phyloP scores from a whole-genome alignment of 257 asterid species.

The Solanum pimpinellifolium region DNA sequence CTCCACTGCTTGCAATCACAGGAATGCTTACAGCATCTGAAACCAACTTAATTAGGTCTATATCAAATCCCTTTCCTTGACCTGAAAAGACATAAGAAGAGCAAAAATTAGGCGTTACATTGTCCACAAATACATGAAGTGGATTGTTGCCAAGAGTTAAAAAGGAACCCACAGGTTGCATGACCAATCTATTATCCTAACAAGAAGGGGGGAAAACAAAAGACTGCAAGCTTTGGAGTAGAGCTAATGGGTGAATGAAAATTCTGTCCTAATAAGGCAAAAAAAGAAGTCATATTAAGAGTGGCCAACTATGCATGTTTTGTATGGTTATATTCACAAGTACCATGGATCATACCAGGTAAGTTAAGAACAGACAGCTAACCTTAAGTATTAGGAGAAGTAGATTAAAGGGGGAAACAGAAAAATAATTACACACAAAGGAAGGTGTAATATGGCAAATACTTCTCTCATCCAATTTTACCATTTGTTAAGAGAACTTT shows the following conservation, averaged over 20 bases:
- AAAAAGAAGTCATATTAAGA: background rate
- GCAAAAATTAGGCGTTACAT: background rate
- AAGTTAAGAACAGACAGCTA: background rate
- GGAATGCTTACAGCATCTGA: conserved; percentile 91
- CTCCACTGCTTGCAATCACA: conserved; percentile 97
- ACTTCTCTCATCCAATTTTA: background rate
- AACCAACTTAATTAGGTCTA: conserved; percentile 67
- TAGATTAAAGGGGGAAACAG: background rate
- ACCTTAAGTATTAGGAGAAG: background rate
- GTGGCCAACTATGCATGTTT: background rate
- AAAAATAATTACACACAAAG: background rate
- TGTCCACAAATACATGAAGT: background rate
- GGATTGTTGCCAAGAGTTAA: background rate
- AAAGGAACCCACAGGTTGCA: background rate
- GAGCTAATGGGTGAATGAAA: background rate
- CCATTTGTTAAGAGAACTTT: background rate
- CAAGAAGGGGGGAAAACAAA: background rate
- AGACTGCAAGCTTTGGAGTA: background rate
- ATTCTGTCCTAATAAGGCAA: background rate
- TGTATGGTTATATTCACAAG: background rate
- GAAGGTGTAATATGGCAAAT: background rate
- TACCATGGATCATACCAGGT: background rate
- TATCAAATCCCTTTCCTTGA: conserved; percentile 91
- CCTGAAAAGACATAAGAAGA: conserved; percentile 34
- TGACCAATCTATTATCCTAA: background rate